Evolutionary conservation across 2,329 filamentous ascomycete species (phyloP).

Genomic region (Dactylonectria macrodidyma): DNA sequence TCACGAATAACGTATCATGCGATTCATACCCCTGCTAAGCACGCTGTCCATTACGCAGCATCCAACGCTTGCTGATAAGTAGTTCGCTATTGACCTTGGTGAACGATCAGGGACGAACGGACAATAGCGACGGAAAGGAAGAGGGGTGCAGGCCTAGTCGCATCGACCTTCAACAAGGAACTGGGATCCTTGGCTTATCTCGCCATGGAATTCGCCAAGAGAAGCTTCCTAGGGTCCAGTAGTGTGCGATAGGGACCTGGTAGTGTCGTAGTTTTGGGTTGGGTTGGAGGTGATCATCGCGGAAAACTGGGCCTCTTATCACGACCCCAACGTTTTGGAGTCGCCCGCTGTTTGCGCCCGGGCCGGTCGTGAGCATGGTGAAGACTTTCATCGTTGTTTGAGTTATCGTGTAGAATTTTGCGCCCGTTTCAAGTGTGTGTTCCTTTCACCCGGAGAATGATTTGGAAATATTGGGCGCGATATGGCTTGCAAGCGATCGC

Average conservation of each 20-base stretch:
- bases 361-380: conserved; percentile 9
- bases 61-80: conserved; percentile 13
- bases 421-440: conserved; percentile 5
- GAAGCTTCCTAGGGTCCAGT: background rate
- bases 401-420: conserved; percentile 1
- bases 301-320: conserved; percentile 25
- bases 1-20: background rate
- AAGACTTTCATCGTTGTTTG: background rate
- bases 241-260: background rate
- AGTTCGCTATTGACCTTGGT: conserved; percentile 1
- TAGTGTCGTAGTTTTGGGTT: conserved; percentile 1
- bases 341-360: conserved; percentile 13
- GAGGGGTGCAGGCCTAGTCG: background rate
- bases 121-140: background rate
- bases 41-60: background rate
- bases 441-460: background rate
- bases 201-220: background rate
- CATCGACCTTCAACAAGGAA: conserved; percentile 8
- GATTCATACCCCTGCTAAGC: conserved; percentile 12
- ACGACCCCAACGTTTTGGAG: background rate
- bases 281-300: background rate
- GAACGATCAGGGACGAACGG: background rate
- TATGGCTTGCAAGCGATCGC: background rate
- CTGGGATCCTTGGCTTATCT: conserved; percentile 30
- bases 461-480: too few species aligned